Conservation (phyloP, 768 basidiomycete genomes). For the Clavaria fumosa region DNA sequence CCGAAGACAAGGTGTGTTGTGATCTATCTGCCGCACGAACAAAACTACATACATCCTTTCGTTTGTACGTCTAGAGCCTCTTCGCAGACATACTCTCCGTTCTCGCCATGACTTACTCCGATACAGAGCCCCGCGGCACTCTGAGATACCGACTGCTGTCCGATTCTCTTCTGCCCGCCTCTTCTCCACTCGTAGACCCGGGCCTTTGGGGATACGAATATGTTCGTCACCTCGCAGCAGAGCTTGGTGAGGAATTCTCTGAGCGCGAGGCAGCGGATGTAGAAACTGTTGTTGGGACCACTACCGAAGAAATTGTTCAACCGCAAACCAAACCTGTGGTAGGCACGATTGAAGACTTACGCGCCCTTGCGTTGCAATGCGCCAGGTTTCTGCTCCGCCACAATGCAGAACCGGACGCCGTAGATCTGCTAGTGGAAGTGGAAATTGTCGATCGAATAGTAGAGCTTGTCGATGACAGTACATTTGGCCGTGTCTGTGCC, state of each 20-base stretch:
- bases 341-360: conserved; percentile 62
- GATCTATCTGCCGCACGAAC: no score
- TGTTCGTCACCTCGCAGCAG: conserved; percentile 89
- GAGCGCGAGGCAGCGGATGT: conserved; percentile 41
- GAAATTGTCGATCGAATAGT: conserved; percentile 75
- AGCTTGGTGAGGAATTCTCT: conserved; percentile 86
- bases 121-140: conserved; percentile 92
- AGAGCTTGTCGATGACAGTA: conserved; percentile 73
- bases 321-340: conserved; percentile 23
- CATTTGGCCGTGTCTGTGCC: conserved; percentile 76
- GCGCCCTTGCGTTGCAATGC: conserved; percentile 64
- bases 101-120: conserved; percentile 98
- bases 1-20: conserved; percentile 53
- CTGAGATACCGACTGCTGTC: conserved; percentile 84
- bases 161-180: conserved; percentile 45
- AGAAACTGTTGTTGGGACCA: conserved; percentile 10
- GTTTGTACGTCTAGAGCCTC: conserved; percentile 43
- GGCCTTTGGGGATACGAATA: conserved; percentile 99
- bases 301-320: conserved; percentile 16
- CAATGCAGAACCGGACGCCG: conserved; percentile 97
- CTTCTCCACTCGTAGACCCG: conserved; percentile 65
- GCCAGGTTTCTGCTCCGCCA: conserved; percentile 81
- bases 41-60: conserved; percentile 3
- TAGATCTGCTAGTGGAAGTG: conserved; percentile 86
- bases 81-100: conserved; percentile 97